Evolutionary conservation across 805 yeast species (phyloP).

Genomic region (Cyberlindnera mrakii): DNA sequence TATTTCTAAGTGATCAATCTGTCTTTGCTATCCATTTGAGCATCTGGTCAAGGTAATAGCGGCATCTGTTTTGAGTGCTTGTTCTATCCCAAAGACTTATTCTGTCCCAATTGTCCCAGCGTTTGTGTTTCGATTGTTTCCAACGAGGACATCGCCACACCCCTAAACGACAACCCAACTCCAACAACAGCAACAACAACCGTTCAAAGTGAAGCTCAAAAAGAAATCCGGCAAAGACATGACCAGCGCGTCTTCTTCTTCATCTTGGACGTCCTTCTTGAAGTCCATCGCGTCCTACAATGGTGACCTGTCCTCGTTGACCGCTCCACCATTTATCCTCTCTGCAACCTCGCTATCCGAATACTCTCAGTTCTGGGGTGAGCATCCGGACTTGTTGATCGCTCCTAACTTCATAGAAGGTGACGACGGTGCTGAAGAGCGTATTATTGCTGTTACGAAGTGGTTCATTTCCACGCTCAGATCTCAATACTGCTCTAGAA

Average conservation of each 20-base stretch:
- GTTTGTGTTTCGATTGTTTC: too few relatives aligned
- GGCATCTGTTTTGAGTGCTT: too few relatives aligned
- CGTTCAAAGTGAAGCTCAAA: constrained; percentile 19
- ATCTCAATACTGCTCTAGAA: constrained; percentile 91
- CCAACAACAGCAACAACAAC: not conserved
- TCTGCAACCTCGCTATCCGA: constrained; percentile 86
- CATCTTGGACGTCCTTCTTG: constrained; percentile 88
- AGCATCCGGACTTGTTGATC: constrained; percentile 77
- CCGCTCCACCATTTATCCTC: constrained; percentile 96
- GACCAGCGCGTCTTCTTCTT: constrained; percentile 21
- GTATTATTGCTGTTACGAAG: constrained; percentile 75
- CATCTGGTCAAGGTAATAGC: too few relatives aligned
- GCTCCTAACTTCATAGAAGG: constrained; percentile 54
- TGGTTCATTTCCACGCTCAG: constrained; percentile 91
- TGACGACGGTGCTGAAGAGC: constrained; percentile 48
- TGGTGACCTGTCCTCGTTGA: constrained; percentile 87
- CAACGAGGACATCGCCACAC: not conserved
- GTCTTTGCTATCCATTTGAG: too few relatives aligned
- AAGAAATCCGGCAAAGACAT: constrained; percentile 5
- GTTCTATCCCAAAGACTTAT: too few relatives aligned
- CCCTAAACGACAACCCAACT: not conserved
- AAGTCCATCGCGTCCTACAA: constrained; percentile 88
- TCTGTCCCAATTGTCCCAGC: too few relatives aligned
- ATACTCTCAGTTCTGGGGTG: constrained; percentile 95
- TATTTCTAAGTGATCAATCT: too few relatives aligned